Conservation (phyloP, 2,329 filamentous ascomycete genomes). For the Phoma sp. region DNA sequence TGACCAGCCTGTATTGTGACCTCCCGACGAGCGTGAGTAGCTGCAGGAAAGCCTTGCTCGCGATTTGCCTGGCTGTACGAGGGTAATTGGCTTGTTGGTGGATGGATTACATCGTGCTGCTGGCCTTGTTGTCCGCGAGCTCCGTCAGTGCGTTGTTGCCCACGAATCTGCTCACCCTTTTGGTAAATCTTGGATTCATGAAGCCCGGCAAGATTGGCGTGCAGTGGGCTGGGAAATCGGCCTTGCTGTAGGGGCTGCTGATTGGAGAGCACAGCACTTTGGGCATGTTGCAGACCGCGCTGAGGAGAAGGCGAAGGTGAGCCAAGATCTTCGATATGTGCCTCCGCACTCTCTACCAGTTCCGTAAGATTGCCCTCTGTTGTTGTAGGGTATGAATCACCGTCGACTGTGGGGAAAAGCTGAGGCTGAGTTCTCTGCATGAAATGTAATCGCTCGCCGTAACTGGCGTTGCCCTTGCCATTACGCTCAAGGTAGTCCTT, state of each 20-base stretch:
- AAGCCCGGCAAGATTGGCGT: background rate
- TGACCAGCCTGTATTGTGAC: background rate
- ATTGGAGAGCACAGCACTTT: background rate
- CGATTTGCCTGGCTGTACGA: conserved; percentile 16
- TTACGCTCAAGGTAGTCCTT: conserved; percentile 1
- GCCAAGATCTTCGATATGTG: conserved; percentile 12
- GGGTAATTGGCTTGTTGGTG: conserved; percentile 18
- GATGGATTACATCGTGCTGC: conserved; percentile 3
- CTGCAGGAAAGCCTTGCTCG: background rate
- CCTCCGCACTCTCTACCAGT: conserved; percentile 17
- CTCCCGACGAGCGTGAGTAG: background rate
- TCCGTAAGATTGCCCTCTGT: conserved; percentile 41
- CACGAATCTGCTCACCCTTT: conserved; percentile 26
- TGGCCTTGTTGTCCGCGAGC: conserved; percentile 3
- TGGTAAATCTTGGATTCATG: conserved; percentile 17
- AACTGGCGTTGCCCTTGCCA: background rate
- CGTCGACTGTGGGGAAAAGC: conserved; percentile 24
- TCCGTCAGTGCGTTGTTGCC: conserved; percentile 22
- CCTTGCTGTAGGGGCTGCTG: conserved; percentile 14
- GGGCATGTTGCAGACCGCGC: conserved; percentile 14
- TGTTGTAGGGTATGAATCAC: conserved; percentile 48
- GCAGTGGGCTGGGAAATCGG: background rate
- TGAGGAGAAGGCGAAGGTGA: conserved; percentile 18
- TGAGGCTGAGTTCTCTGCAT: background rate
- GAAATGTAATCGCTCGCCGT: conserved; percentile 8